phyloP scores from a whole-genome alignment of 371 early-diverging fungal species.

The Chytridiales sp. region DNA sequence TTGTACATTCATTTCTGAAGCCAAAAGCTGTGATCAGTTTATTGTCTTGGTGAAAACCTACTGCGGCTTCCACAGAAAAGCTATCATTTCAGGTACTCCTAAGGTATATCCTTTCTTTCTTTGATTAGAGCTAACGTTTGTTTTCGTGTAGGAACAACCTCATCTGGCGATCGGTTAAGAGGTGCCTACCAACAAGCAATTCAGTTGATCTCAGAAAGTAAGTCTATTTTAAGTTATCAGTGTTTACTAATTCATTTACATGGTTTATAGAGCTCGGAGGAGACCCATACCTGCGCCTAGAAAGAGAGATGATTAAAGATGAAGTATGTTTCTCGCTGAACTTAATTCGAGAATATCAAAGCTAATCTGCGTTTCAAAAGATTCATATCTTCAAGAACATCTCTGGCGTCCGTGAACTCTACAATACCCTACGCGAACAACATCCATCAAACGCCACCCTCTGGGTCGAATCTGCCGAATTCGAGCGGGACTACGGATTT shows the following conservation, averaged over 20 bases:
- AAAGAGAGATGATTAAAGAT: constrained; percentile 49
- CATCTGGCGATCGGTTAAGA: too few relatives aligned
- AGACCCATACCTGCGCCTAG: constrained; percentile 59
- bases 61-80: constrained; percentile 1
- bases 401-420: constrained; percentile 20
- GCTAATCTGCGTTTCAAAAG: not conserved
- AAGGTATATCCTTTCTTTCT: too few relatives aligned
- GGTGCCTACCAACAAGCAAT: constrained; percentile 28
- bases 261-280: constrained; percentile 16
- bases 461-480: constrained; percentile 28
- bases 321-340: constrained; percentile 31
- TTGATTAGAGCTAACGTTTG: too few relatives aligned
- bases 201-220: constrained; percentile 43
- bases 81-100: constrained; percentile 6
- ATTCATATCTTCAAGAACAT: constrained; percentile 43
- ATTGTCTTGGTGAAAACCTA: constrained; percentile 9
- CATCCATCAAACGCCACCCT: constrained; percentile 10
- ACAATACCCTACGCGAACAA: constrained; percentile 11
- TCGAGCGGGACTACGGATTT: constrained; percentile 35
- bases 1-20: constrained; percentile 11
- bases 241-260: not conserved
- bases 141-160: too few relatives aligned
- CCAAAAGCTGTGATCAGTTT: constrained; percentile 15
- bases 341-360: not conserved
- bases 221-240: constrained; percentile 4